phyloP scores from a whole-genome alignment of 306 rosid species.

The Clitoria ternatea region DNA sequence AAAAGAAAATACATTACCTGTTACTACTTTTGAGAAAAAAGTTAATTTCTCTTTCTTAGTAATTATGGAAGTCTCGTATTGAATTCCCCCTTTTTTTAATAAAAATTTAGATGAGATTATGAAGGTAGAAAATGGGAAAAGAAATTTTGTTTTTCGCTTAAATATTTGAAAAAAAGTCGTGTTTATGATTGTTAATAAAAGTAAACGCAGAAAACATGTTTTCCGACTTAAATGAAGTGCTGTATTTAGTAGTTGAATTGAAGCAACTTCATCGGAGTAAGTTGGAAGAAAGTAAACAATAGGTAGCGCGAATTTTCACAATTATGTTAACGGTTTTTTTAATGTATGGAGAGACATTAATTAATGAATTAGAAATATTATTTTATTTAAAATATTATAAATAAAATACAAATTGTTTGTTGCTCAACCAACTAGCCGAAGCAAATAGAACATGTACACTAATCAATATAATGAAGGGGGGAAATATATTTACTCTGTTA shows the following conservation, averaged over 20 bases:
- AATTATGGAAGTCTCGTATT: too few species aligned
- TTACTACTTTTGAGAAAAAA: too few species aligned
- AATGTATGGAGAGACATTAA: too few species aligned
- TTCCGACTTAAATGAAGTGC: too few species aligned
- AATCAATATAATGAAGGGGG: too few species aligned
- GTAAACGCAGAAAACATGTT: neutral
- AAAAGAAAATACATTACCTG: neutral
- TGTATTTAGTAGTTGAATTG: neutral
- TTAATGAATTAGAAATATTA: too few species aligned
- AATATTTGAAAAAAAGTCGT: neutral
- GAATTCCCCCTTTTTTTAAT: neutral
- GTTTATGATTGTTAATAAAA: neutral
- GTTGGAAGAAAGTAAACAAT: neutral
- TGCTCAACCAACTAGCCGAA: too few species aligned
- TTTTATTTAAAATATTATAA: too few species aligned
- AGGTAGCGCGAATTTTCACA: neutral
- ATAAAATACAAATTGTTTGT: too few species aligned
- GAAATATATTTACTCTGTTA: too few species aligned
- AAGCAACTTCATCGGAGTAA: neutral
- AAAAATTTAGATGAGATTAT: neutral
- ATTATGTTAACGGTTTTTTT: too few species aligned
- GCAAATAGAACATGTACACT: too few species aligned
- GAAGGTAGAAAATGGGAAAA: neutral
- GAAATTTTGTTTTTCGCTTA: neutral
- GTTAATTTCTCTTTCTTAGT: neutral